Conservation (phyloP, 805 yeast species). For the Candida coquimbonensis region DNA sequence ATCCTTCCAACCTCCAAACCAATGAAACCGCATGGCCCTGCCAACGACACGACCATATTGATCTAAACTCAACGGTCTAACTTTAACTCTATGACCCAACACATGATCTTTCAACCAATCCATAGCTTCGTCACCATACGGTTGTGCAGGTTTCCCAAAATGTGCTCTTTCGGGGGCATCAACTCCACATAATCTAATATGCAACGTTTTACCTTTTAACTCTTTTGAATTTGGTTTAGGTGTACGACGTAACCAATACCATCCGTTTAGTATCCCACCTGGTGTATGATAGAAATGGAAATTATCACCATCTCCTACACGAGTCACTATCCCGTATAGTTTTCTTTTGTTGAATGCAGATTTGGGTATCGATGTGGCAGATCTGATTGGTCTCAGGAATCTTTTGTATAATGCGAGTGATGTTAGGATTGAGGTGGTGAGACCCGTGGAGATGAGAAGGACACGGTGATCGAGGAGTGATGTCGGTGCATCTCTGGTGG, state of each 20-base stretch:
- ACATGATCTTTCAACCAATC: conserved; percentile 64
- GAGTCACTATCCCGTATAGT: conserved; percentile 67
- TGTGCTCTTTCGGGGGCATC: conserved; percentile 97
- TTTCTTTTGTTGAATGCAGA: conserved; percentile 35
- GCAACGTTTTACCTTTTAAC: conserved; percentile 58
- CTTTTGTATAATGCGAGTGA: conserved; percentile 33
- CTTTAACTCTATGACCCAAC: conserved; percentile 58
- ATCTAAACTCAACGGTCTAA: conserved; percentile 76
- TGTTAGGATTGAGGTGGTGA: conserved; percentile 1
- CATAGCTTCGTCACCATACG: conserved; percentile 77
- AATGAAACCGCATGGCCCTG: conserved; percentile 44
- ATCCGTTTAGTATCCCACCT: conserved; percentile 80
- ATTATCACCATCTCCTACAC: conserved; percentile 95
- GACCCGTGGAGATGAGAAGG: neutral
- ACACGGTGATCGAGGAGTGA: conserved; percentile 1
- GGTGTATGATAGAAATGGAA: conserved; percentile 91
- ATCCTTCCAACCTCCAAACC: conserved; percentile 61
- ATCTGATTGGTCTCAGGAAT: conserved; percentile 43
- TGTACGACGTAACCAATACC: conserved; percentile 81
- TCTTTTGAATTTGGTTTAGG: conserved; percentile 46
- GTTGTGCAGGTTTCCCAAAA: conserved; percentile 91
- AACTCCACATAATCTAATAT: conserved; percentile 81
- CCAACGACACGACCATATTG: conserved; percentile 89
- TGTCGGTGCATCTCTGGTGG: neutral
- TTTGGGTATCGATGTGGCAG: conserved; percentile 44